phyloP scores from a whole-genome alignment of 2,329 filamentous ascomycete genomes.

The Lachnellula occidentalis region DNA sequence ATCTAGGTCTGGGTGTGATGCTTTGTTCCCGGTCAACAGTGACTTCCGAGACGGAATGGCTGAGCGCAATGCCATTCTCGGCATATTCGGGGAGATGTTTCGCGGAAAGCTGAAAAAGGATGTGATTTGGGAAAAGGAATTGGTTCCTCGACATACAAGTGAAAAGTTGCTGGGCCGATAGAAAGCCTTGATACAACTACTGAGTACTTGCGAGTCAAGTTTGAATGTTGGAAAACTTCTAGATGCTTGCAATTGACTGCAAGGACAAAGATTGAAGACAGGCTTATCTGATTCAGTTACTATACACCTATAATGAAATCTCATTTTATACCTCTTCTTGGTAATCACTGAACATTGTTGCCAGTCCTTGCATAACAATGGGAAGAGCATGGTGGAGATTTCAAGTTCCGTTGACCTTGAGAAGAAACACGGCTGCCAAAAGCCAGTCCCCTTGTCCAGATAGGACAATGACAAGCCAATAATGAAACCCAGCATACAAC shows the following conservation, averaged over 20 bases:
- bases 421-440: too few species aligned
- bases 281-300: too few species aligned
- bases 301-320: too few species aligned
- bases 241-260: background rate
- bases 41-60: slow-evolving; percentile 3
- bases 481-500: too few species aligned
- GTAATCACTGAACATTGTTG: too few species aligned
- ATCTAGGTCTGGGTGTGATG: background rate
- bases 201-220: background rate
- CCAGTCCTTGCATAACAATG: too few species aligned
- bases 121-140: slow-evolving; percentile 1
- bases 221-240: background rate
- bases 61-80: background rate
- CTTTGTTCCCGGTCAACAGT: slow-evolving; percentile 1
- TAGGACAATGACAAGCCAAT: too few species aligned
- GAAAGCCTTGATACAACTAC: background rate
- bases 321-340: too few species aligned
- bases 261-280: background rate
- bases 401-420: too few species aligned
- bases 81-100: background rate
- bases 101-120: slow-evolving; percentile 2
- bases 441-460: too few species aligned
- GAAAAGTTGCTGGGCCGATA: background rate
- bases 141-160: background rate
- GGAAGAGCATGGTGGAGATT: too few species aligned